phyloP scores from a whole-genome alignment of 2,329 filamentous ascomycete genomes.

The Ophiostoma quercus region DNA sequence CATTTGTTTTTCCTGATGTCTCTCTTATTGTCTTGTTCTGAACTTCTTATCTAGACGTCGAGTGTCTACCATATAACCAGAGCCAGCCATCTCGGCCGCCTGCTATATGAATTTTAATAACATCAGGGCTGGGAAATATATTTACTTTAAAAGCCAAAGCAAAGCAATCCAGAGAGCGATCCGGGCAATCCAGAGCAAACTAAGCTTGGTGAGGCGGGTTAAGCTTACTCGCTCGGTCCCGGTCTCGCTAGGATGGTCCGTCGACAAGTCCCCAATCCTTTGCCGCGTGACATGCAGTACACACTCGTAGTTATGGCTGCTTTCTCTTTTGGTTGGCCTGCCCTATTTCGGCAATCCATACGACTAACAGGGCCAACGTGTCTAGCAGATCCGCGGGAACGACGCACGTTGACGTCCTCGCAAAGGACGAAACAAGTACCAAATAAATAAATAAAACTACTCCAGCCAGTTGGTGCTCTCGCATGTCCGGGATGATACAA shows the following conservation, averaged over 20 bases:
- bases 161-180: too few relatives aligned
- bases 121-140: background rate
- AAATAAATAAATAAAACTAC: background rate
- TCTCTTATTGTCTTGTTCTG: too few relatives aligned
- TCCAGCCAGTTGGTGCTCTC: background rate
- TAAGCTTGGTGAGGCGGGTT: background rate
- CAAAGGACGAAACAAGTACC: background rate
- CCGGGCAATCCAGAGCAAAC: background rate
- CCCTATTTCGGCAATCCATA: background rate
- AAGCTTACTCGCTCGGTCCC: constrained; percentile 7
- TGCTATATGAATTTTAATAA: background rate
- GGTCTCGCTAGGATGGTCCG: background rate
- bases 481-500: background rate
- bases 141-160: too few relatives aligned
- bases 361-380: background rate
- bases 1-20: background rate
- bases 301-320: background rate
- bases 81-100: background rate
- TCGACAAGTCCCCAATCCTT: background rate
- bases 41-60: too few relatives aligned
- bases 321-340: background rate
- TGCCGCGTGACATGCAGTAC: background rate
- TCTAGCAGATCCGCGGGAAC: background rate
- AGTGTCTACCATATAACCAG: background rate
- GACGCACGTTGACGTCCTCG: background rate